These are phyloP conservation scores for Galeopsis tetrahit DNA, from an alignment of 257 asterid genomes.

Conservation along the genomic window DNA sequence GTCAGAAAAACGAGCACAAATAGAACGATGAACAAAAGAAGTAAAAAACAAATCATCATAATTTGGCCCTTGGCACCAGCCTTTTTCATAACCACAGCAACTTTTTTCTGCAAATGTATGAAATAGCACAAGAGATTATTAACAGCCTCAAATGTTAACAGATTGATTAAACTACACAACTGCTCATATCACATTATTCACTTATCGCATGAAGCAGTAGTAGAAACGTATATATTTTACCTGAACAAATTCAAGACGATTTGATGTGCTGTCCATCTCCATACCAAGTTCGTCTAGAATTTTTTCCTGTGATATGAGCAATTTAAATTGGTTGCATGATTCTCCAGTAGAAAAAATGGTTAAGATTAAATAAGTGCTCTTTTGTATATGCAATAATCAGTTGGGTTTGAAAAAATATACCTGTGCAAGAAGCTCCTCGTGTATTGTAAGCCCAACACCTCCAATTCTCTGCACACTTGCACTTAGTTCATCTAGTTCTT, in stretches of 20 bases:
- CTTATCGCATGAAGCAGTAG: slow-evolving; percentile 15
- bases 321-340: slow-evolving; percentile 8
- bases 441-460: slow-evolving; percentile 95
- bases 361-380: neutral
- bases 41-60: slow-evolving; percentile 85
- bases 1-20: slow-evolving; percentile 90
- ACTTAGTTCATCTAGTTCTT: slow-evolving; percentile 87
- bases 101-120: slow-evolving; percentile 73
- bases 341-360: slow-evolving; percentile 2
- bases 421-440: slow-evolving; percentile 94
- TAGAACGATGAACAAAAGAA: slow-evolving; percentile 73
- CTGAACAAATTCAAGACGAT: slow-evolving; percentile 99
- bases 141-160: neutral
- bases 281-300: slow-evolving; percentile 76
- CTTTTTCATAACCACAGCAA: slow-evolving; percentile 93
- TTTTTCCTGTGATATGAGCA: slow-evolving; percentile 65
- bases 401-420: slow-evolving; percentile 41
- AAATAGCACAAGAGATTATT: neutral
- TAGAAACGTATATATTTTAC: slow-evolving; percentile 39
- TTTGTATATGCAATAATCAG: slow-evolving; percentile 11
- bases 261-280: slow-evolving; percentile 97
- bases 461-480: slow-evolving; percentile 92
- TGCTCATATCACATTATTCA: slow-evolving; percentile 7
- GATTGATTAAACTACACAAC: neutral
- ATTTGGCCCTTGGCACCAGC: slow-evolving; percentile 92